Conservation (phyloP, 768 basidiomycete species). For the Phaffia tasmanica region DNA sequence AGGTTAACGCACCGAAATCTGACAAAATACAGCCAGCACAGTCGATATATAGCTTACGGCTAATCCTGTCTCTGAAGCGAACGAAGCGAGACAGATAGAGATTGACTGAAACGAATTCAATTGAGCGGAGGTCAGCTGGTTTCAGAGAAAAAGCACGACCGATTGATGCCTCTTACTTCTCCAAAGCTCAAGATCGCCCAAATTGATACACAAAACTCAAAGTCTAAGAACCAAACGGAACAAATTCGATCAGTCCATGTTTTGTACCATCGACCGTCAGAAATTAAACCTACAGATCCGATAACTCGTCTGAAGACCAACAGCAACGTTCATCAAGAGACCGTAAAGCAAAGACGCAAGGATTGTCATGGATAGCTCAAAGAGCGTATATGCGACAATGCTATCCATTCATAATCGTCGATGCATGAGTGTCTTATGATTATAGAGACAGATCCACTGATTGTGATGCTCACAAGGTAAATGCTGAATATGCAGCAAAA, state of each 20-base stretch:
- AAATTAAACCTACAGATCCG: conserved; percentile 31
- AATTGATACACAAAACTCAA: conserved; percentile 37
- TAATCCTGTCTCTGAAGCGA: conserved; percentile 36
- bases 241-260: not conserved
- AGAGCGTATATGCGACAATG: conserved; percentile 37
- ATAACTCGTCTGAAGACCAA: conserved; percentile 36
- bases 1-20: conserved; percentile 30
- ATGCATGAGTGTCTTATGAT: too few relatives aligned
- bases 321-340: conserved; percentile 36
- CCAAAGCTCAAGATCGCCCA: conserved; percentile 37
- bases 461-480: conserved; percentile 35
- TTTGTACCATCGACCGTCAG: not conserved
- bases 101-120: conserved; percentile 28
- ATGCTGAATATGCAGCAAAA: conserved; percentile 40
- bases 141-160: not conserved
- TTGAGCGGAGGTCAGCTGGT: not conserved
- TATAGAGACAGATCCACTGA: too few relatives aligned
- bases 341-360: conserved; percentile 33
- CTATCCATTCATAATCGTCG: not conserved
- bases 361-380: conserved; percentile 38
- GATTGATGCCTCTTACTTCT: conserved; percentile 25
- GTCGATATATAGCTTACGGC: conserved; percentile 38
- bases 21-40: conserved; percentile 32
- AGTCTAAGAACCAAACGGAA: conserved; percentile 5
- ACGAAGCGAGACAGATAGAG: conserved; percentile 37